phyloP scores from a whole-genome alignment of 371 early-diverging fungal species.

The Coemansia sp. region DNA sequence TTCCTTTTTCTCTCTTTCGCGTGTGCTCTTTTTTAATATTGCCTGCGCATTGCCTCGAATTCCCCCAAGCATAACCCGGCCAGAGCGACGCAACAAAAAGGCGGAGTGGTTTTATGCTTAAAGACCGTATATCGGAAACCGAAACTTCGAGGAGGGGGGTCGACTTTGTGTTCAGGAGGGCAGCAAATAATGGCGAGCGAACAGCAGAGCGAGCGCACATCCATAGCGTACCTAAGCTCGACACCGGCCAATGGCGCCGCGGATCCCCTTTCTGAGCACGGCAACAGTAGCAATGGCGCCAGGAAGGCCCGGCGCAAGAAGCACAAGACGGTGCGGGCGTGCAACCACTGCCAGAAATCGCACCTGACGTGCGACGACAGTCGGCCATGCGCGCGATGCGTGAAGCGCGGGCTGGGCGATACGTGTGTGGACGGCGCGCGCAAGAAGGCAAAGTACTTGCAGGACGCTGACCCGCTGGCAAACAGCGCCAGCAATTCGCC shows the following conservation, averaged over 20 bases:
- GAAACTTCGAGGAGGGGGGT: too few species aligned
- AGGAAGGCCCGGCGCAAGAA: conserved; percentile 11
- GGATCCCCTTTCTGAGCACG: not conserved
- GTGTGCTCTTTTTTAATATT: too few species aligned
- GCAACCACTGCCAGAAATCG: conserved; percentile 51
- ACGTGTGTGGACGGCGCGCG: conserved; percentile 77
- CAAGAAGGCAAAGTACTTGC: conserved; percentile 81
- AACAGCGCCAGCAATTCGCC: not conserved
- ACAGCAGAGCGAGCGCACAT: conserved; percentile 19
- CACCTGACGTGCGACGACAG: conserved; percentile 49
- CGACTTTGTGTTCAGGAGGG: too few species aligned
- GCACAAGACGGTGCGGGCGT: conserved; percentile 49
- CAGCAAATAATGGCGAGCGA: not conserved
- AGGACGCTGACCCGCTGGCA: conserved; percentile 21
- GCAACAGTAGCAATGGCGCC: not conserved
- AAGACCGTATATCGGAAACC: too few species aligned
- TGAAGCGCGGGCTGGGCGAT: conserved; percentile 68
- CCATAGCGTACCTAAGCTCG: conserved; percentile 25
- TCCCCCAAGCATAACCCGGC: too few species aligned
- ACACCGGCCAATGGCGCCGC: conserved; percentile 4
- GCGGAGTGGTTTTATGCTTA: too few species aligned
- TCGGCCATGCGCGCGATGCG: conserved; percentile 84
- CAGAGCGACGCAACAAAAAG: not conserved
- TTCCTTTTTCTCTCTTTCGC: too few species aligned
- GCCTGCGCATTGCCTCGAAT: too few species aligned